Evolutionary conservation across 768 basidiomycete species (phyloP).

Genomic region (Lentinula lateritia): DNA sequence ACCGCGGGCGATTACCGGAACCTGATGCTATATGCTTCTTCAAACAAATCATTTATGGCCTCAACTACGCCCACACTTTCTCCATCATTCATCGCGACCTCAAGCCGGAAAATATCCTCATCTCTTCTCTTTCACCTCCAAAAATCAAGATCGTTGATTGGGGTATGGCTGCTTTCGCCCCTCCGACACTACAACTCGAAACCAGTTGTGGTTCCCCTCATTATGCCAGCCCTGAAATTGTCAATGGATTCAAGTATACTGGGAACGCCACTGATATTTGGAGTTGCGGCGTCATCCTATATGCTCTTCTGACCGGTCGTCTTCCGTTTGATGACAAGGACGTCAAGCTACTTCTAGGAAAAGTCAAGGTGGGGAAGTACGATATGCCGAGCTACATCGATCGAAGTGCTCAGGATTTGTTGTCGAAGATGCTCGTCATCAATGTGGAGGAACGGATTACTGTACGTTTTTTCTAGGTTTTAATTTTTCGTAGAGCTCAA

Average conservation of each 20-base stretch:
- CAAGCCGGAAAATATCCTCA: conserved; percentile 95
- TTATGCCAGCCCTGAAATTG: conserved; percentile 96
- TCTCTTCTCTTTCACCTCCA: conserved; percentile 74
- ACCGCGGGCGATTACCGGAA: conserved; percentile 73
- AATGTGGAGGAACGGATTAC: conserved; percentile 77
- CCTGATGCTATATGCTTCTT: conserved; percentile 87
- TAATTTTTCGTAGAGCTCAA: background rate
- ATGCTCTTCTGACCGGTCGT: conserved; percentile 81
- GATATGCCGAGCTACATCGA: conserved; percentile 79
- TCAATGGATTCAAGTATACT: conserved; percentile 83
- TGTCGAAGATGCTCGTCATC: conserved; percentile 84
- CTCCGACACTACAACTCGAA: conserved; percentile 78
- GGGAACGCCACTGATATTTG: conserved; percentile 93
- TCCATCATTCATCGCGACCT: conserved; percentile 98
- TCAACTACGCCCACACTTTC: conserved; percentile 96
- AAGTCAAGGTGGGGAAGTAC: conserved; percentile 85
- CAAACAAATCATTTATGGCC: conserved; percentile 91
- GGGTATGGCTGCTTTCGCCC: conserved; percentile 97
- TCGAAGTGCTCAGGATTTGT: conserved; percentile 77
- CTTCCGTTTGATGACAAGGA: conserved; percentile 95
- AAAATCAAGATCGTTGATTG: conserved; percentile 97
- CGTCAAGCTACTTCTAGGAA: conserved; percentile 65
- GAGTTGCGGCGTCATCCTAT: conserved; percentile 95
- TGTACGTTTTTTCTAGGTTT: conserved; percentile 36
- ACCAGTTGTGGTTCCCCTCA: conserved; percentile 97